phyloP scores from a whole-genome alignment of 345 rosid species.

The Citrus unshiu region DNA sequence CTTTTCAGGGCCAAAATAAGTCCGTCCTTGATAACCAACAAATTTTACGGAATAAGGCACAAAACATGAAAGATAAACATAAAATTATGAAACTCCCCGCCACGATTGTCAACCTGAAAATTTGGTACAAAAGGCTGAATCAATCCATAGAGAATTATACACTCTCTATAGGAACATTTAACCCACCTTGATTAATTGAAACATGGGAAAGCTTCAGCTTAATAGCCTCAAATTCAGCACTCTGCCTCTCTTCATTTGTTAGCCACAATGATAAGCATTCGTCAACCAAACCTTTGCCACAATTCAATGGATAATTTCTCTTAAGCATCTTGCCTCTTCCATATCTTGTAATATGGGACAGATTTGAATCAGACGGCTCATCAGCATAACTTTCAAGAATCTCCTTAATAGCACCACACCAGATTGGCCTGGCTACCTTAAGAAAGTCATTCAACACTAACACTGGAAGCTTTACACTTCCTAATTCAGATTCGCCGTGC shows the following conservation, averaged over 20 bases:
- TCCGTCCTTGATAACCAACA: too few relatives aligned
- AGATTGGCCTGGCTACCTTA: slow-evolving; percentile 69
- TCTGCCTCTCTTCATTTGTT: slow-evolving; percentile 56
- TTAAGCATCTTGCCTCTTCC: slow-evolving; percentile 41
- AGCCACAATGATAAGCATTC: slow-evolving; percentile 62
- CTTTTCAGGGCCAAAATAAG: too few relatives aligned
- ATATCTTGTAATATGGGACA: slow-evolving; percentile 56
- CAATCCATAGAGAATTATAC: slow-evolving; percentile 1
- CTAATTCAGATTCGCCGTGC: slow-evolving; percentile 67
- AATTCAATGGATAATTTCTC: slow-evolving; percentile 33
- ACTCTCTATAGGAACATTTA: slow-evolving; percentile 22
- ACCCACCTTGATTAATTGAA: slow-evolving; percentile 24
- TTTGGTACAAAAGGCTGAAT: too few relatives aligned
- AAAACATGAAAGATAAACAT: too few relatives aligned
- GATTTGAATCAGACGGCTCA: slow-evolving; percentile 64
- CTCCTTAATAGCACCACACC: slow-evolving; percentile 68
- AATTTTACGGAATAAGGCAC: too few relatives aligned
- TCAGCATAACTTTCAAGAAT: slow-evolving; percentile 44
- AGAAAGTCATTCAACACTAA: slow-evolving; percentile 61
- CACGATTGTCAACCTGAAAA: too few relatives aligned
- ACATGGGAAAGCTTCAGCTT: slow-evolving; percentile 43
- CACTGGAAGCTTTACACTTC: slow-evolving; percentile 80
- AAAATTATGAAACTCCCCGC: too few relatives aligned
- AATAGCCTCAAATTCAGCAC: slow-evolving; percentile 60
- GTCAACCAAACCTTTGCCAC: slow-evolving; percentile 59